A percentile compares a stretch with the other conserved stretches of the same genome.
These are phyloP conservation scores for Balamuthia mandrillaris DNA, from an alignment of 208 protist genomes.

Conservation along the genomic window DNA sequence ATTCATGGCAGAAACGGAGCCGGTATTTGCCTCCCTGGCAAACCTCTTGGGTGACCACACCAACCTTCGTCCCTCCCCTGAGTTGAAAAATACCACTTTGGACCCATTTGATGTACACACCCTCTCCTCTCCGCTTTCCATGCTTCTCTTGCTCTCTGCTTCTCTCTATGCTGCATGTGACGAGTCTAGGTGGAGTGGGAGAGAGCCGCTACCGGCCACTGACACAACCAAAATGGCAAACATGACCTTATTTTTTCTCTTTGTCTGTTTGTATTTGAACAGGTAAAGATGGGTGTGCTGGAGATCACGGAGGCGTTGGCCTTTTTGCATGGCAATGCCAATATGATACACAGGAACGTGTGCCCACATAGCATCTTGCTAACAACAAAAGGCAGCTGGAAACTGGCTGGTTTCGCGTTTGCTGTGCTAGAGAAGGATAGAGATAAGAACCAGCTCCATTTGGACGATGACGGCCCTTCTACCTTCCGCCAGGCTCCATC, in stretches of 20 bases:
- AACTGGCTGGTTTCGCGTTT: not conserved
- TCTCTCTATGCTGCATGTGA: too few species aligned
- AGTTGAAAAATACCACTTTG: not conserved
- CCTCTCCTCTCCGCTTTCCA: too few species aligned
- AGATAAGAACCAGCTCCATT: not conserved
- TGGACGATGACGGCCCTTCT: not conserved
- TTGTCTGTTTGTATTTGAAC: not conserved
- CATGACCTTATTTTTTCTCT: not conserved
- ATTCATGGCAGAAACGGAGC: not conserved
- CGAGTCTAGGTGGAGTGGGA: too few species aligned
- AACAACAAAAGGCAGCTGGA: not conserved
- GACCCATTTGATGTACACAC: too few species aligned
- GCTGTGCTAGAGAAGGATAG: not conserved
- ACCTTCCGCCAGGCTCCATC: not conserved
- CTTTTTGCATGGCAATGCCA: not conserved
- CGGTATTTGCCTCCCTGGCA: not conserved
- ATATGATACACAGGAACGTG: not conserved
- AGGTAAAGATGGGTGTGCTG: not conserved
- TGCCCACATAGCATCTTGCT: conserved; percentile 9
- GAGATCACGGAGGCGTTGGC: not conserved
- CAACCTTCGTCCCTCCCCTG: not conserved
- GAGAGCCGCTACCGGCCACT: too few species aligned
- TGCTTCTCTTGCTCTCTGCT: too few species aligned
- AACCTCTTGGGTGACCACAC: not conserved
- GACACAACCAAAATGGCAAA: too few species aligned